These are phyloP conservation scores for Solanum appendiculatum DNA, from an alignment of 257 asterid species.

Conservation along the genomic window DNA sequence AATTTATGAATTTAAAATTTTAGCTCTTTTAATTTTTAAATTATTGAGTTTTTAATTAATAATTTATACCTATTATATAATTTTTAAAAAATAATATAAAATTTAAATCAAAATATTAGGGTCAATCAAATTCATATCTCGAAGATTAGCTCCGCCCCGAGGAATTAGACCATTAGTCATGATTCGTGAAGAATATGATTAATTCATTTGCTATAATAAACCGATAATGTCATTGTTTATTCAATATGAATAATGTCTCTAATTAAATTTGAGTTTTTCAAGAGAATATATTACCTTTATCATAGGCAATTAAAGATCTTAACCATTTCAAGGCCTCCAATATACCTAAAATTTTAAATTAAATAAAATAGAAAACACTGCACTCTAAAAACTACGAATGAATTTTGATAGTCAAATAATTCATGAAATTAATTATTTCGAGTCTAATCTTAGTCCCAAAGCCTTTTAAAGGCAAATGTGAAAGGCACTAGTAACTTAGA, in stretches of 20 bases:
- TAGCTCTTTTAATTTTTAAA: no score
- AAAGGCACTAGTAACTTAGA: neutral
- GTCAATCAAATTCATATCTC: no score
- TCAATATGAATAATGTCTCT: neutral
- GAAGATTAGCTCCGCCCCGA: no score
- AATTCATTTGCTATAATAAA: neutral
- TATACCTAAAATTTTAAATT: neutral
- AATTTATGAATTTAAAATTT: neutral
- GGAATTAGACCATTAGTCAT: no score
- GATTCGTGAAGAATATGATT: neutral
- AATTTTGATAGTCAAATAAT: no score
- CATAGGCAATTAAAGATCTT: neutral
- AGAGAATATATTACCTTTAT: neutral
- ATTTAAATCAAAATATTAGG: no score
- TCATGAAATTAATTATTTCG: no score
- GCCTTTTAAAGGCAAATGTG: neutral
- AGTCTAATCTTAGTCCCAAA: neutral
- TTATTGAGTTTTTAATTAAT: no score
- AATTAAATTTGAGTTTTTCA: neutral
- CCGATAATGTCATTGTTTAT: neutral
- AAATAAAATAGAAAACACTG: no score
- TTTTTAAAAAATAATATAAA: no score
- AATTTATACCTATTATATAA: no score
- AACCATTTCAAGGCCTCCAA: neutral
- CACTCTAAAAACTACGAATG: neutral